A percentile compares a stretch with the other conserved stretches of the same genome.
Evolutionary conservation across 169 alveolate species (phyloP).

Genomic region (Plasmodium blacklocki): DNA sequence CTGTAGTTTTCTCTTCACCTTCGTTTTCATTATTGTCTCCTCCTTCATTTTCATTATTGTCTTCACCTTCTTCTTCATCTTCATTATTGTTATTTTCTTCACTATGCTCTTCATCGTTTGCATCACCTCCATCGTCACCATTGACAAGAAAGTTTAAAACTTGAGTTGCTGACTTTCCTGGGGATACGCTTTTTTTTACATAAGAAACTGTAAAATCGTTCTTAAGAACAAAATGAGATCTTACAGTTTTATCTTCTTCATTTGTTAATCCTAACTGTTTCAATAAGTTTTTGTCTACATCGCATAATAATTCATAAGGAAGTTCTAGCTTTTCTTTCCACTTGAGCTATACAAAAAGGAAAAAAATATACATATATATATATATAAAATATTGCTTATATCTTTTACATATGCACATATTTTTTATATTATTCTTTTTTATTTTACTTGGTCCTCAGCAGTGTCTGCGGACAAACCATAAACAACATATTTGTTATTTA

Average conservation of each 20-base stretch:
- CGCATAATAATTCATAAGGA: constrained; percentile 77
- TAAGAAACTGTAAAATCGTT: constrained; percentile 78
- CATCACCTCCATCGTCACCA: constrained; percentile 23
- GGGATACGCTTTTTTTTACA: constrained; percentile 82
- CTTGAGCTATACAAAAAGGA: constrained; percentile 26
- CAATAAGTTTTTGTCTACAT: constrained; percentile 76
- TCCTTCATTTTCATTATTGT: not conserved
- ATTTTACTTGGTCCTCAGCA: constrained; percentile 45
- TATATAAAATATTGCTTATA: not conserved
- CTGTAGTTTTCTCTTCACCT: constrained; percentile 9
- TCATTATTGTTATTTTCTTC: constrained; percentile 25
- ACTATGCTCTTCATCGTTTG: not conserved
- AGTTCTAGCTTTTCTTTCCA: constrained; percentile 81
- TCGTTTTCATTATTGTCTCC: not conserved
- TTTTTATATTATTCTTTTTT: not conserved
- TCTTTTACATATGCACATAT: not conserved
- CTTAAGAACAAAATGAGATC: constrained; percentile 81
- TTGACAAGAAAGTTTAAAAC: constrained; percentile 26
- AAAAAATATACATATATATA: not conserved
- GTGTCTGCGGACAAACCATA: constrained; percentile 84
- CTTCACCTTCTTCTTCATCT: not conserved
- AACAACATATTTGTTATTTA: constrained; percentile 60
- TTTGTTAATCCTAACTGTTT: constrained; percentile 78
- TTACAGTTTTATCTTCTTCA: constrained; percentile 26
- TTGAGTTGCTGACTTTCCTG: constrained; percentile 47